A percentile compares a stretch with the other conserved stretches of the same genome.
phyloP scores from a whole-genome alignment of 805 yeast genomes.

The Saccharomycopsis sp. region DNA sequence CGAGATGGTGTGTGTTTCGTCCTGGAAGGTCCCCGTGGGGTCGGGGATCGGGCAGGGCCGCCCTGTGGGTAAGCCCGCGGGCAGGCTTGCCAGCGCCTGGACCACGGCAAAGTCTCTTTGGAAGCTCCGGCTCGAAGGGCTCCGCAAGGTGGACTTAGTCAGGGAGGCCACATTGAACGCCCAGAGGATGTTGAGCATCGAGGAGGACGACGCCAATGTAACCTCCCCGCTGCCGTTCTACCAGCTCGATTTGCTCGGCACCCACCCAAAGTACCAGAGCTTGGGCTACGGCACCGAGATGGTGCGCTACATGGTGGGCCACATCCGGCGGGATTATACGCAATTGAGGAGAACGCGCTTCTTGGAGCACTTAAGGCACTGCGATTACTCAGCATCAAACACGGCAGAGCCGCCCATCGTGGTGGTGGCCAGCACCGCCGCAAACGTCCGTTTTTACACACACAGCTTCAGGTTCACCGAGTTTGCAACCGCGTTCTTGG shows the following conservation, averaged over 20 bases:
- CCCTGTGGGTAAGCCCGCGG: no score
- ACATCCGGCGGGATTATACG: constrained; percentile 6
- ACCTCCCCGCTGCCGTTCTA: no score
- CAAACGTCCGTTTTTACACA: constrained; percentile 3
- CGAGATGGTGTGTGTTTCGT: constrained; percentile 2
- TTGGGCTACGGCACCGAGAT: constrained; percentile 7
- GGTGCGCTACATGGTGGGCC: constrained; percentile 3
- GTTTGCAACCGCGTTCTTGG: constrained; percentile 11
- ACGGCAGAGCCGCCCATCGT: constrained; percentile 9
- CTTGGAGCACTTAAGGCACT: constrained; percentile 6
- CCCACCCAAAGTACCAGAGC: constrained; percentile 12
- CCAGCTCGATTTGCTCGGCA: constrained; percentile 10
- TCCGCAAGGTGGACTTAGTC: constrained; percentile 3
- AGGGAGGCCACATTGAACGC: neutral
- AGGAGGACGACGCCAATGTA: neutral
- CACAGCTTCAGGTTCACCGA: constrained; percentile 5
- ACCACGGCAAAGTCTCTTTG: neutral
- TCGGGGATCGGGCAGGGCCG: no score
- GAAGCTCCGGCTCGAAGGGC: constrained; percentile 4
- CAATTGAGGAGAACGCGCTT: no score
- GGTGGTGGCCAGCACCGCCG: constrained; percentile 7
- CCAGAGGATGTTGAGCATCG: neutral
- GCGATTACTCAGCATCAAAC: constrained; percentile 5
- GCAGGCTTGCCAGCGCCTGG: neutral
- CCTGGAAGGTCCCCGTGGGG: constrained; percentile 8